Base-by-base conservation (phyloP, 805 yeast species). In the Nakazawaea anatomiae region DNA sequence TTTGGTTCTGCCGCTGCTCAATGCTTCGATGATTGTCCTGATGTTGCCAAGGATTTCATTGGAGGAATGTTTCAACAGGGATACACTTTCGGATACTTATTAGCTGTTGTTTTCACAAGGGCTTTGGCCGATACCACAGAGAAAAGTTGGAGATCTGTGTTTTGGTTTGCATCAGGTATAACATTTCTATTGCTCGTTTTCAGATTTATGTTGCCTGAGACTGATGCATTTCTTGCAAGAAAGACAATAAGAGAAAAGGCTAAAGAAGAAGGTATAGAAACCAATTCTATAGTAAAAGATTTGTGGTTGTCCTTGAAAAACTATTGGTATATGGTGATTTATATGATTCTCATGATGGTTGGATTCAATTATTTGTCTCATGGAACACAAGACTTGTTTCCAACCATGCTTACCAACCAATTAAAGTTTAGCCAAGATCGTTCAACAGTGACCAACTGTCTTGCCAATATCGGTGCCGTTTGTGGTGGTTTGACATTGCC, bases 61-160 rank as follows among this genome's bases (percentile, higher is more conserved):
- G 76, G 83, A 35, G 89, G 88, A 45, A 64, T 86, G 41, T 79
- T 89, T 62, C 96, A 88, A 66, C 86, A 87, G 63, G 96, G 96
- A 54, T 89, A 84, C 58, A 83, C 87, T 1, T 74, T 84, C 44
- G 90, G 90, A 28, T 83, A 82, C 58, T 66, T 84, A 29, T 61
- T 83, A 53, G 88, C 82, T 4, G 87, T 82, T 46, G 71, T 83
- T 28, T 84, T 83, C 68, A 77, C 78, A 54, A 72, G 89, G 62
- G 85, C 85, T 34, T 76, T 84, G 53, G 79, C 77, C 6, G 78
- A 75, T 59, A 76, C 73, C 53, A 69, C 82, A 4, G 58, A 68
- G 1, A 72, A 79, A 51, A 69, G 72, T 0, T 84, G 89, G 89
- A 76, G 87, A 66, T 73, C 85, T 3, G 62, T 84, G 52, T 82